These are phyloP conservation scores for Dryadomyces quercivorus DNA, from an alignment of 2,329 filamentous ascomycete species.

Conservation along the genomic window DNA sequence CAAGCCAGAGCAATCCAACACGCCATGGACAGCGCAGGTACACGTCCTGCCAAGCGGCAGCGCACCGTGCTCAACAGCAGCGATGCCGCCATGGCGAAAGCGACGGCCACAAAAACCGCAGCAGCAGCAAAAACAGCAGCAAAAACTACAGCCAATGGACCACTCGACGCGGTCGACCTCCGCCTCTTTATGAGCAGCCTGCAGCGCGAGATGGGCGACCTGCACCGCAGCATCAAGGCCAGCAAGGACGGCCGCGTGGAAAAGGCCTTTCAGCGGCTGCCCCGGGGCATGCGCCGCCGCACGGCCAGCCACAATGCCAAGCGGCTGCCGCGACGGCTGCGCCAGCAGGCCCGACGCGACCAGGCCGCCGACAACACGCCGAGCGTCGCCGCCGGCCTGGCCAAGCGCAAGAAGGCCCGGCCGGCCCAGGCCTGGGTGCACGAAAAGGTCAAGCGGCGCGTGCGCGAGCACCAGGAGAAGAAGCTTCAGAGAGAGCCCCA, in stretches of 20 bases:
- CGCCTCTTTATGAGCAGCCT: slow-evolving; percentile 73
- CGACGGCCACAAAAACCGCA: not conserved
- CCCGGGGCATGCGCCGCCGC: slow-evolving; percentile 68
- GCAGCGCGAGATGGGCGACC: slow-evolving; percentile 76
- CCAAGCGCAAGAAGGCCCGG: slow-evolving; percentile 33
- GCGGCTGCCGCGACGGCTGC: slow-evolving; percentile 68
- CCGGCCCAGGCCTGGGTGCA: slow-evolving; percentile 11
- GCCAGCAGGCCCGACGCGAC: slow-evolving; percentile 54
- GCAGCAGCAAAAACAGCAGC: not conserved
- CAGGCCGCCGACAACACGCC: slow-evolving; percentile 90
- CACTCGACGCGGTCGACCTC: slow-evolving; percentile 65
- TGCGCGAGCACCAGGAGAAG: slow-evolving; percentile 13
- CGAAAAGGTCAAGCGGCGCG: slow-evolving; percentile 18
- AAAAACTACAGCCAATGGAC: not conserved
- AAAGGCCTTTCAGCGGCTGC: slow-evolving; percentile 72
- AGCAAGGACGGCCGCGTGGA: slow-evolving; percentile 46
- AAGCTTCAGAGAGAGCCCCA: slow-evolving; percentile 5
- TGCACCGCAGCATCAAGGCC: slow-evolving; percentile 70
- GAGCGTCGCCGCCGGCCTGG: slow-evolving; percentile 53
- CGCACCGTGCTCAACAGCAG: slow-evolving; percentile 1
- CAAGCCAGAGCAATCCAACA: no score
- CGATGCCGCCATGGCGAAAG: not conserved
- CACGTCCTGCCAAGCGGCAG: slow-evolving; percentile 1
- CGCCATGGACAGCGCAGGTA: no score
- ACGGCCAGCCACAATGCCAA: slow-evolving; percentile 95